Conservation (phyloP, 768 basidiomycete genomes). For the Botryobasidium botryosum region DNA sequence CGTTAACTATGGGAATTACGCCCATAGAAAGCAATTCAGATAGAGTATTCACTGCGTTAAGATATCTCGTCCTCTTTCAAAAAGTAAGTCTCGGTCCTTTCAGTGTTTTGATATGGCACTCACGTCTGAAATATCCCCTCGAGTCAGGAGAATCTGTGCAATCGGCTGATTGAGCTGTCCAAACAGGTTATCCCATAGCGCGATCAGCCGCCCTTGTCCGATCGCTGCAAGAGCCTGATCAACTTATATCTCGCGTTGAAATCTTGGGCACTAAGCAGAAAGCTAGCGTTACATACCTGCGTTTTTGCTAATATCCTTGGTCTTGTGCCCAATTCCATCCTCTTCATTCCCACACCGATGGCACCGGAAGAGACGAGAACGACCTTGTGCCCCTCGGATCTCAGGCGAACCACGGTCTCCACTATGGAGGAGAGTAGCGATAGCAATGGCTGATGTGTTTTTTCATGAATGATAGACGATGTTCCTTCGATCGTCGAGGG, state of each 20-base stretch:
- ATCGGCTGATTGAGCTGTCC: constrained; percentile 88
- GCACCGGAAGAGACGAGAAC: constrained; percentile 94
- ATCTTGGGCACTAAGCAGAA: too few relatives aligned
- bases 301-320: constrained; percentile 81
- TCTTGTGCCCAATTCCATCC: constrained; percentile 67
- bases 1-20: constrained; percentile 95
- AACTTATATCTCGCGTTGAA: too few relatives aligned
- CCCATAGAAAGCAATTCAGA: constrained; percentile 84
- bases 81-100: constrained; percentile 5
- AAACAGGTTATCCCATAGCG: constrained; percentile 94
- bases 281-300: constrained; percentile 41
- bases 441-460: constrained; percentile 79
- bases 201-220: constrained; percentile 90
- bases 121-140: constrained; percentile 95
- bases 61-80: constrained; percentile 71
- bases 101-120: constrained; percentile 14
- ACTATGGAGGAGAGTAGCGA: constrained; percentile 84
- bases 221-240: constrained; percentile 97
- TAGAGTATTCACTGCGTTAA: constrained; percentile 94
- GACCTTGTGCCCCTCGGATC: constrained; percentile 74
- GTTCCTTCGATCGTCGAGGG: constrained; percentile 43
- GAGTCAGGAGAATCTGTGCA: constrained; percentile 83
- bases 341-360: constrained; percentile 86
- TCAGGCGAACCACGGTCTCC: constrained; percentile 71
- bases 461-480: constrained; percentile 92